Evolutionary conservation across 129 eudicot genomes (phyloP).

Genomic region (Flaveria linearis): DNA sequence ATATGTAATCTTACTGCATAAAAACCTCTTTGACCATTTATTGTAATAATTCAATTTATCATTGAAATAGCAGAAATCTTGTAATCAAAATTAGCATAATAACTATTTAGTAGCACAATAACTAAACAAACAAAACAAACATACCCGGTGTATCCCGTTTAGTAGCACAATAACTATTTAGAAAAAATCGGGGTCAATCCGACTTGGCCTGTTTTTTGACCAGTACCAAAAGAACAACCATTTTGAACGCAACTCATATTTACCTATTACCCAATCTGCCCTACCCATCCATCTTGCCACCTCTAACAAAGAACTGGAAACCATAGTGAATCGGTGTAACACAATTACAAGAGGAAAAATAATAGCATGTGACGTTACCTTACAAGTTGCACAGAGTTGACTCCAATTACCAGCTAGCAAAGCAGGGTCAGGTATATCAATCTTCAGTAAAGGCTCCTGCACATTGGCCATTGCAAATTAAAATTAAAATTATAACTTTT

Average conservation of each 20-base stretch:
- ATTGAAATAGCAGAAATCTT: neutral
- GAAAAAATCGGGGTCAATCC: neutral
- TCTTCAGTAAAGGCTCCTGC: slow-evolving; percentile 87
- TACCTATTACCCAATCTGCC: neutral
- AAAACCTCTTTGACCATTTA: neutral
- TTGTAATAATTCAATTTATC: neutral
- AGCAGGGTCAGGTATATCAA: slow-evolving; percentile 80
- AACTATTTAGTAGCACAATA: neutral
- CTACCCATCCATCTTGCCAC: slow-evolving; percentile 7
- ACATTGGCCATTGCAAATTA: slow-evolving; percentile 10
- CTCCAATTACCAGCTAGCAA: slow-evolving; percentile 95
- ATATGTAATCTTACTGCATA: neutral
- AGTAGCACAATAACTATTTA: too few species aligned
- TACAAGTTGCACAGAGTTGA: slow-evolving; percentile 96
- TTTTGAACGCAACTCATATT: neutral
- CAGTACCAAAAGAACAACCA: neutral
- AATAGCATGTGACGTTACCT: slow-evolving; percentile 47
- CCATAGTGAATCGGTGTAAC: neutral
- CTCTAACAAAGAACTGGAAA: neutral
- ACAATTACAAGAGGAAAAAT: neutral
- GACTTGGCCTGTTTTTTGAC: neutral
- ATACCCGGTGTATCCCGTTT: too few species aligned
- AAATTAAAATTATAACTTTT: neutral
- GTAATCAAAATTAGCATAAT: neutral
- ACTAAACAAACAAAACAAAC: too few species aligned